Conservation (phyloP, 768 basidiomycete genomes). For the Agrocybe praecox region DNA sequence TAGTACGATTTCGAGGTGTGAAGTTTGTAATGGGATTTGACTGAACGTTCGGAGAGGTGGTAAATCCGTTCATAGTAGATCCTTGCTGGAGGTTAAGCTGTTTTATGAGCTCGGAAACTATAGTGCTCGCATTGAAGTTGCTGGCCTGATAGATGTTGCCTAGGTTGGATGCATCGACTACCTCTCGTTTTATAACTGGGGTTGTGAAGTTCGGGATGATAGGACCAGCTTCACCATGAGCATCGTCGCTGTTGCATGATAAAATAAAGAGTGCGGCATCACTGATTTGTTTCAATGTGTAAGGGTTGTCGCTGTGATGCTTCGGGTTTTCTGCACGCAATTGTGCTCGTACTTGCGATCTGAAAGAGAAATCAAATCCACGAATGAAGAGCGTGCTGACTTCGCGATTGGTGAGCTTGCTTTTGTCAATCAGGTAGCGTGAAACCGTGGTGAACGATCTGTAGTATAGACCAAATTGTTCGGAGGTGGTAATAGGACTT, state of each 20-base stretch:
- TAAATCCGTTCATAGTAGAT: not conserved
- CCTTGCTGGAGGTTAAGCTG: not conserved
- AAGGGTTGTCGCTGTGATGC: conserved; percentile 8
- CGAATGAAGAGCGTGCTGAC: conserved; percentile 1
- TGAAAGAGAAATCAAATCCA: conserved; percentile 1
- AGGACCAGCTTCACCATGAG: not conserved
- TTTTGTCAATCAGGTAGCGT: not conserved
- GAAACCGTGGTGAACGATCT: not conserved
- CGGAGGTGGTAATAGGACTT: not conserved
- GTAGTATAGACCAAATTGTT: conserved; percentile 5
- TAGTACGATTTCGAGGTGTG: not conserved
- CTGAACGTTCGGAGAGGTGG: not conserved
- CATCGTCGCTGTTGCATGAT: conserved; percentile 1
- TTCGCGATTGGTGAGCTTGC: conserved; percentile 6
- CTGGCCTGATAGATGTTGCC: not conserved
- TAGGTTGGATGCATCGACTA: not conserved
- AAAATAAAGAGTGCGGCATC: conserved; percentile 6
- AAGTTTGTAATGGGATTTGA: not conserved
- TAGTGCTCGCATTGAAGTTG: not conserved
- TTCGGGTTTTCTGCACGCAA: conserved; percentile 6
- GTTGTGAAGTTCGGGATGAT: not conserved
- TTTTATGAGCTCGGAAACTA: not conserved
- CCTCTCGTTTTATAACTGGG: not conserved
- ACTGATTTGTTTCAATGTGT: conserved; percentile 1
- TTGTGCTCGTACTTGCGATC: conserved; percentile 5